Conservation (phyloP, 2,329 filamentous ascomycete genomes). For the Monosporascus sp. region DNA sequence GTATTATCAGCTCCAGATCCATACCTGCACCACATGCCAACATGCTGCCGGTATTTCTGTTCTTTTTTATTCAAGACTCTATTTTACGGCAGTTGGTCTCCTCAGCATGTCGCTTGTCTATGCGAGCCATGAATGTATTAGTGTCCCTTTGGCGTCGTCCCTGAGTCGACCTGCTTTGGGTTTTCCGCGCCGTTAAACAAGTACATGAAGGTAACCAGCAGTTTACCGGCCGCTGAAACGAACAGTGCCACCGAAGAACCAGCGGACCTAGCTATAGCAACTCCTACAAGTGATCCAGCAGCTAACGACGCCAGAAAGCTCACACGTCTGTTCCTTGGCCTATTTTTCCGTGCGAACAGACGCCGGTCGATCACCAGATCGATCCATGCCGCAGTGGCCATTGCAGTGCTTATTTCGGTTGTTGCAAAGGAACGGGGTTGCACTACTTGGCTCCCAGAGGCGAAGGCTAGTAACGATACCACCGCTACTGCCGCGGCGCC, state of each 20-base stretch:
- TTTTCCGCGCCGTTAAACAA: conserved; percentile 35
- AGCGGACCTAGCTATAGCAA: conserved; percentile 38
- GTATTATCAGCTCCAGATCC: too few species aligned
- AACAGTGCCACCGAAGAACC: conserved; percentile 39
- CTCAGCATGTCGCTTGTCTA: background rate
- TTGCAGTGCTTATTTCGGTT: conserved; percentile 58
- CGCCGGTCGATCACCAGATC: conserved; percentile 52
- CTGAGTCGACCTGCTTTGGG: conserved; percentile 13
- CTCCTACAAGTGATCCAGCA: conserved; percentile 45
- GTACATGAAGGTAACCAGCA: conserved; percentile 39
- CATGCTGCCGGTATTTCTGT: too few species aligned
- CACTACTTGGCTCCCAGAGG: conserved; percentile 54
- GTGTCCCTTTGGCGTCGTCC: conserved; percentile 2
- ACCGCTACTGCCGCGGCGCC: conserved; percentile 36
- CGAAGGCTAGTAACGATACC: conserved; percentile 47
- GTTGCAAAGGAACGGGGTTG: conserved; percentile 48
- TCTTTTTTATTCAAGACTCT: too few species aligned
- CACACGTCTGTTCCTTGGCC: conserved; percentile 42
- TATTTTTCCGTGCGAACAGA: conserved; percentile 41
- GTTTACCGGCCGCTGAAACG: conserved; percentile 39
- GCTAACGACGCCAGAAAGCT: conserved; percentile 44
- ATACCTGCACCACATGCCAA: too few species aligned
- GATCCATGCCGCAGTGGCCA: conserved; percentile 59
- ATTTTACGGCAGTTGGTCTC: too few species aligned
- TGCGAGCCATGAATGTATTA: too few species aligned